Conservation (phyloP, 2,329 filamentous ascomycete genomes). For the Aspergillus tubingensis region DNA sequence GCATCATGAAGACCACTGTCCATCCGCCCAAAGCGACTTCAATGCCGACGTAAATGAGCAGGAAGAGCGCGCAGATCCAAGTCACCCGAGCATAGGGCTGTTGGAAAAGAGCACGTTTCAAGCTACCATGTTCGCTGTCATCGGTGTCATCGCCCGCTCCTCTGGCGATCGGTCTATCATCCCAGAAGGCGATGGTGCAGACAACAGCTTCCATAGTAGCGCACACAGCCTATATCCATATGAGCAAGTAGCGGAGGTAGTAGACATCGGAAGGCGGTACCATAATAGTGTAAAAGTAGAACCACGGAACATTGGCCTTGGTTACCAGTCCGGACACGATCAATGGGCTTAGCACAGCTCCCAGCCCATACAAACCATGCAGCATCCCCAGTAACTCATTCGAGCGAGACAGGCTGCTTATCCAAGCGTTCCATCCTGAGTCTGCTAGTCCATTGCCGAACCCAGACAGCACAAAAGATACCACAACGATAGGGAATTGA, state of each 20-base stretch:
- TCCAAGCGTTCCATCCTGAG: slow-evolving; percentile 62
- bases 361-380: slow-evolving; percentile 72
- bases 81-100: slow-evolving; percentile 15
- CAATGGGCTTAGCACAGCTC: slow-evolving; percentile 68
- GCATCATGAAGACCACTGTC: slow-evolving; percentile 87
- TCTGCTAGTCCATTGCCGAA: slow-evolving; percentile 49
- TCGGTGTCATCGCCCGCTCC: background rate
- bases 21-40: slow-evolving; percentile 74
- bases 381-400: slow-evolving; percentile 74
- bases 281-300: slow-evolving; percentile 75
- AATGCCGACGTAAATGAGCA: slow-evolving; percentile 76
- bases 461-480: slow-evolving; percentile 44
- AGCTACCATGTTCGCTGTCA: background rate
- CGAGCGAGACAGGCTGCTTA: slow-evolving; percentile 71
- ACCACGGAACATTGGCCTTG: slow-evolving; percentile 65
- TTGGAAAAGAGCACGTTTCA: slow-evolving; percentile 14
- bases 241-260: background rate
- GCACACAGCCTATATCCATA: slow-evolving; percentile 21
- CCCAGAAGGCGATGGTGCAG: slow-evolving; percentile 21
- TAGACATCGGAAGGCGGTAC: slow-evolving; percentile 42
- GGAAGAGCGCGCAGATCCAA: slow-evolving; percentile 57
- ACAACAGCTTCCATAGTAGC: slow-evolving; percentile 28
- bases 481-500: slow-evolving; percentile 45
- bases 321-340: slow-evolving; percentile 74
- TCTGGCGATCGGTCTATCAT: slow-evolving; percentile 1